Conservation (phyloP, 2,329 filamentous ascomycete genomes). For the Botrytis galanthina region DNA sequence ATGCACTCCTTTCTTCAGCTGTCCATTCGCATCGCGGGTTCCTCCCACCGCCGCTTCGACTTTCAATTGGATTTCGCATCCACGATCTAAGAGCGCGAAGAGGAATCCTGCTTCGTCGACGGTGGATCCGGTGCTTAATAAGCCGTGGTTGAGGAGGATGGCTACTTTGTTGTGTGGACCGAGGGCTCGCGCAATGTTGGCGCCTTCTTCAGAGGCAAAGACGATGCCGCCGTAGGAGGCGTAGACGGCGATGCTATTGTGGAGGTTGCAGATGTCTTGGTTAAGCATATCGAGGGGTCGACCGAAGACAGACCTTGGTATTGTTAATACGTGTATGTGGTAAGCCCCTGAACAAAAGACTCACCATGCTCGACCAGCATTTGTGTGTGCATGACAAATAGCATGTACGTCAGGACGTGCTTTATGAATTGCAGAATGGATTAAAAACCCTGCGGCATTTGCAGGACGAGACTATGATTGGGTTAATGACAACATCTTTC, state of each 20-base stretch:
- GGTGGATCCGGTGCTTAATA: slow-evolving; percentile 67
- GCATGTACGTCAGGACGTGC: slow-evolving; percentile 63
- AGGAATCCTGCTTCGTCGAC: slow-evolving; percentile 74
- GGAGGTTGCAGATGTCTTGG: slow-evolving; percentile 64
- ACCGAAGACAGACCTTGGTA: slow-evolving; percentile 64
- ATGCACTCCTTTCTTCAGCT: not conserved
- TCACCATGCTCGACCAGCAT: slow-evolving; percentile 50
- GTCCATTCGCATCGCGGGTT: slow-evolving; percentile 45
- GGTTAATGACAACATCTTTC: not conserved
- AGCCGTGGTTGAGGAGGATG: slow-evolving; percentile 69
- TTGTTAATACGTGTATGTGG: not conserved
- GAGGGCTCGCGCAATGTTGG: slow-evolving; percentile 60
- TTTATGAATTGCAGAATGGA: slow-evolving; percentile 67
- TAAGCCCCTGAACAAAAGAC: not conserved
- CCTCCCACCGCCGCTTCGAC: slow-evolving; percentile 64
- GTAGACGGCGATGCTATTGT: slow-evolving; percentile 65
- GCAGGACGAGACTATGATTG: slow-evolving; percentile 47
- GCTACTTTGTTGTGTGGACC: slow-evolving; percentile 57
- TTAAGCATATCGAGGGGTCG: slow-evolving; percentile 67
- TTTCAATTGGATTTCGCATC: slow-evolving; percentile 64
- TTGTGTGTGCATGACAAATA: slow-evolving; percentile 67
- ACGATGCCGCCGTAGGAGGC: slow-evolving; percentile 63
- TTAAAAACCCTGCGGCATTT: slow-evolving; percentile 68
- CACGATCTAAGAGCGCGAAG: slow-evolving; percentile 66
- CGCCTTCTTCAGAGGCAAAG: slow-evolving; percentile 61